Conservation (phyloP, 345 rosid species). For the Clarkia xantiana region DNA sequence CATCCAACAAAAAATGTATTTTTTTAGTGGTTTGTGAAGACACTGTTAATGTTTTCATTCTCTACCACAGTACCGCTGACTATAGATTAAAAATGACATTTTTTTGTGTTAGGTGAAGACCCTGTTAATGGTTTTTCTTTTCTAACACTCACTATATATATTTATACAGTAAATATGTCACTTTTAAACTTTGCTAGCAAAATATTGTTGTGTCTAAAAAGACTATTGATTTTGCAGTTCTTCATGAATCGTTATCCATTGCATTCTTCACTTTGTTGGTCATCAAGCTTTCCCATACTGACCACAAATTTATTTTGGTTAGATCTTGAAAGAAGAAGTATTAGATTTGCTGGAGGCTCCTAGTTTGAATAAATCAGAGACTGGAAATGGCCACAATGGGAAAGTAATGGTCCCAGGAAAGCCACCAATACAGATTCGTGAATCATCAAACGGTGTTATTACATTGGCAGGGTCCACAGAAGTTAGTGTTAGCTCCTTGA, state of each 20-base stretch:
- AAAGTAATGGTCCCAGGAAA: conserved; percentile 63
- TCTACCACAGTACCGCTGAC: too few relatives aligned
- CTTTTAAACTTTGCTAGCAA: too few relatives aligned
- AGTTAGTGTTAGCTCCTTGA: conserved; percentile 55
- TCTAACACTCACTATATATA: too few relatives aligned
- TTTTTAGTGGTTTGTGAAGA: too few relatives aligned
- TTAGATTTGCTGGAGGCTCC: conserved; percentile 76
- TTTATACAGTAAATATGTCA: too few relatives aligned
- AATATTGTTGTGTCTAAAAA: too few relatives aligned
- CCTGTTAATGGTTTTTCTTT: too few relatives aligned
- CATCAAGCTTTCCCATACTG: conserved; percentile 9
- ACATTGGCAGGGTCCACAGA: conserved; percentile 99
- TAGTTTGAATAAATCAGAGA: conserved; percentile 43
- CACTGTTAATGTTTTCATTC: too few relatives aligned
- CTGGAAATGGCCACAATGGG: conserved; percentile 34
- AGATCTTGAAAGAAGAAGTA: conserved; percentile 99
- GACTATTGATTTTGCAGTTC: too few relatives aligned
- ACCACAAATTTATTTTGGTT: conserved; percentile 14
- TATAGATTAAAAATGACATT: too few relatives aligned
- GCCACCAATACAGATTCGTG: conserved; percentile 94
- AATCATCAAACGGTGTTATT: conserved; percentile 89
- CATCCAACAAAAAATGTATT: too few relatives aligned
- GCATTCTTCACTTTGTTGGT: neutral
- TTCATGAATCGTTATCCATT: neutral
- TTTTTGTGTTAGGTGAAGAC: too few relatives aligned